phyloP scores from a whole-genome alignment of 495 filamentous ascomycete genomes.

The Hypoxylon cercidicola region DNA sequence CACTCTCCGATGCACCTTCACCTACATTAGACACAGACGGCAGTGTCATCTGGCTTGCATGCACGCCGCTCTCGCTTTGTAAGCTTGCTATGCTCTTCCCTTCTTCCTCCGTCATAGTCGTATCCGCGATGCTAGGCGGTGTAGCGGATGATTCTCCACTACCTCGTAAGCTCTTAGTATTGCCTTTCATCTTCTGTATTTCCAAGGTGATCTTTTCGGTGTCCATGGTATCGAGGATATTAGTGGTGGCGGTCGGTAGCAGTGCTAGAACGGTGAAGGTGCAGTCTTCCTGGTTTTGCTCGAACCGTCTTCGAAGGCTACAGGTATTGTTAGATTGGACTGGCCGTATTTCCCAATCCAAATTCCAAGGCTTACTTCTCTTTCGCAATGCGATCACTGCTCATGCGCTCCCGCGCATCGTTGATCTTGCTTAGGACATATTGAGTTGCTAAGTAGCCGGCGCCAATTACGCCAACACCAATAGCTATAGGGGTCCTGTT shows the following conservation, averaged over 20 bases:
- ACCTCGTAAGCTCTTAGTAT: slow-evolving; percentile 71
- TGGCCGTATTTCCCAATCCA: neutral
- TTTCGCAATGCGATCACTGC: slow-evolving; percentile 89
- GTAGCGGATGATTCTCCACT: slow-evolving; percentile 70
- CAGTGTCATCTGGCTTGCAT: slow-evolving; percentile 77
- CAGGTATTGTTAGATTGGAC: slow-evolving; percentile 21
- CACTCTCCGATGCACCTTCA: slow-evolving; percentile 53
- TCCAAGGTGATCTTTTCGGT: slow-evolving; percentile 91
- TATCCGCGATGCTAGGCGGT: slow-evolving; percentile 74
- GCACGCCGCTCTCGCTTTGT: slow-evolving; percentile 80
- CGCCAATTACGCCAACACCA: slow-evolving; percentile 85
- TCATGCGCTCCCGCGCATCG: slow-evolving; percentile 94
- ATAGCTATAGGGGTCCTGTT: slow-evolving; percentile 91
- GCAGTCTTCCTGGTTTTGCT: slow-evolving; percentile 98
- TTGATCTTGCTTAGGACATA: slow-evolving; percentile 91
- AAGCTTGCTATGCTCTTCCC: slow-evolving; percentile 77
- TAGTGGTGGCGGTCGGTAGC: slow-evolving; percentile 87
- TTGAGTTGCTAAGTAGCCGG: slow-evolving; percentile 90
- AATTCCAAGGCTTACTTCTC: slow-evolving; percentile 77
- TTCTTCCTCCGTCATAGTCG: slow-evolving; percentile 75
- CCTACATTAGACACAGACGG: slow-evolving; percentile 45
- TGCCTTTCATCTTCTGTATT: slow-evolving; percentile 91
- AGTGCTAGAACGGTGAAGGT: slow-evolving; percentile 98
- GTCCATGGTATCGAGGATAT: slow-evolving; percentile 86
- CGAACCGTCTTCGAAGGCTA: slow-evolving; percentile 92